Evolutionary conservation across 768 basidiomycete species (phyloP).

Genomic region (Coprinopsis cinerea): DNA sequence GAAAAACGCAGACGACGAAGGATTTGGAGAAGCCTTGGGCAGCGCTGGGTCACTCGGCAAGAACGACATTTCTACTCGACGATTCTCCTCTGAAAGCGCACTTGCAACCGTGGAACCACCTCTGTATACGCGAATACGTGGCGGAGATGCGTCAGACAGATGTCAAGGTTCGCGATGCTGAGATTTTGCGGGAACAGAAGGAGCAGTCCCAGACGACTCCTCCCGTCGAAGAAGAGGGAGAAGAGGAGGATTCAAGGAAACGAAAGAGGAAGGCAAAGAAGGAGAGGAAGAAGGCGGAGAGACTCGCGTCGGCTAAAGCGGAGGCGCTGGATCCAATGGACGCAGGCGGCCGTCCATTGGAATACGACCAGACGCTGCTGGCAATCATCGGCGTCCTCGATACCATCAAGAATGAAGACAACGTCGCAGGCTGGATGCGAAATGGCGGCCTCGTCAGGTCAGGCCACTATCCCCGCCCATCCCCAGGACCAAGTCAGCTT

Average conservation of each 20-base stretch:
- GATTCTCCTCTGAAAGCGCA: constrained; percentile 52
- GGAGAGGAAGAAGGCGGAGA: constrained; percentile 13
- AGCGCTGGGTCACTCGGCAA: constrained; percentile 36
- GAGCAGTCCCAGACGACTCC: background rate
- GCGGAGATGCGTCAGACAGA: constrained; percentile 32
- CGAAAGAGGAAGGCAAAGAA: constrained; percentile 12
- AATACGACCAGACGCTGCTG: constrained; percentile 51
- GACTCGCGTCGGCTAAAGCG: constrained; percentile 1
- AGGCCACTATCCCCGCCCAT: background rate
- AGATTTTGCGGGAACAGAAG: constrained; percentile 7
- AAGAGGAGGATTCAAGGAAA: constrained; percentile 7
- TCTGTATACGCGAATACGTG: constrained; percentile 69
- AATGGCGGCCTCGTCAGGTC: constrained; percentile 40
- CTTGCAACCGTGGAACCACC: constrained; percentile 77
- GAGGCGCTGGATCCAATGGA: constrained; percentile 10
- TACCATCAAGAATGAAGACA: constrained; percentile 48
- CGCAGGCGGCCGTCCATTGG: constrained; percentile 1
- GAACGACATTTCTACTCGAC: constrained; percentile 44
- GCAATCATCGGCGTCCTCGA: constrained; percentile 67
- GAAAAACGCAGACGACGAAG: constrained; percentile 59
- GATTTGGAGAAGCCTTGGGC: constrained; percentile 68
- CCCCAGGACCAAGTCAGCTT: background rate
- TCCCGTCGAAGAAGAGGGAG: background rate
- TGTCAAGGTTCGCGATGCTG: constrained; percentile 18
- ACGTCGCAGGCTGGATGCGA: constrained; percentile 65